Conservation (phyloP, 176 grass and related monocot genomes). For the Avena insularis region DNA sequence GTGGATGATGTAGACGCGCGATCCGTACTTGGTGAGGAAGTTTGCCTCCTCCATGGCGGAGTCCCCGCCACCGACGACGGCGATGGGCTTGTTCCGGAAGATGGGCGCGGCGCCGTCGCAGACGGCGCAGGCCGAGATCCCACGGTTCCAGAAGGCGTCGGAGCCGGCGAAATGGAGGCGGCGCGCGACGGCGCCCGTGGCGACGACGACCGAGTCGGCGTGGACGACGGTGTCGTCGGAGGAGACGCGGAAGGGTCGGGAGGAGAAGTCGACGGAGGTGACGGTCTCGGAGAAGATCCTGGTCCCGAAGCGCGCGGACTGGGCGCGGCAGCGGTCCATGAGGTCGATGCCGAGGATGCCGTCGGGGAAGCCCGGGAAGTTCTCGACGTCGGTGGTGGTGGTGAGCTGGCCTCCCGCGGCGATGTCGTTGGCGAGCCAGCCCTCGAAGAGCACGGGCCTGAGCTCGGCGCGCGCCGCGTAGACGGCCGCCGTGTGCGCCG, state of each 20-base stretch:
- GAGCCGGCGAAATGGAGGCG: conserved; percentile 78
- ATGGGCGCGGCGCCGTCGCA: conserved; percentile 94
- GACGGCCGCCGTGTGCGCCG: conserved; percentile 87
- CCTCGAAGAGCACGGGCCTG: conserved; percentile 87
- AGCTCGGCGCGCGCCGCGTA: conserved; percentile 86
- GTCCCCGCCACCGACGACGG: conserved; percentile 88
- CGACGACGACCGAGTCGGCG: conserved; percentile 75
- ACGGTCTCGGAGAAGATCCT: conserved; percentile 82
- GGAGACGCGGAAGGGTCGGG: conserved; percentile 69
- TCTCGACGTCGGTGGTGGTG: conserved; percentile 98
- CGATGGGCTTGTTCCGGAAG: conserved; percentile 90
- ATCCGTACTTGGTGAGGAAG: conserved; percentile 97
- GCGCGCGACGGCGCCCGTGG: conserved; percentile 87
- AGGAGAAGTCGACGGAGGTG: conserved; percentile 76
- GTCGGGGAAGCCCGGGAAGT: conserved; percentile 89
- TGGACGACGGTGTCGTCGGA: conserved; percentile 70
- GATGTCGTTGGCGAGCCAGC: conserved; percentile 97
- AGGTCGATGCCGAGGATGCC: conserved; percentile 87
- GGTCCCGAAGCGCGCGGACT: conserved; percentile 74
- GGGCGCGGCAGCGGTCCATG: conserved; percentile 77
- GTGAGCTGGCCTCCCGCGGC: conserved; percentile 91
- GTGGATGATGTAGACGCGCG: conserved; percentile 89
- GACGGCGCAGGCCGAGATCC: conserved; percentile 97
- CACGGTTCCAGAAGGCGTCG: conserved; percentile 83
- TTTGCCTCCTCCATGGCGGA: conserved; percentile 99